Base-by-base conservation (phyloP, 305 asterid genomes). In the Fraxinus nigra region DNA sequence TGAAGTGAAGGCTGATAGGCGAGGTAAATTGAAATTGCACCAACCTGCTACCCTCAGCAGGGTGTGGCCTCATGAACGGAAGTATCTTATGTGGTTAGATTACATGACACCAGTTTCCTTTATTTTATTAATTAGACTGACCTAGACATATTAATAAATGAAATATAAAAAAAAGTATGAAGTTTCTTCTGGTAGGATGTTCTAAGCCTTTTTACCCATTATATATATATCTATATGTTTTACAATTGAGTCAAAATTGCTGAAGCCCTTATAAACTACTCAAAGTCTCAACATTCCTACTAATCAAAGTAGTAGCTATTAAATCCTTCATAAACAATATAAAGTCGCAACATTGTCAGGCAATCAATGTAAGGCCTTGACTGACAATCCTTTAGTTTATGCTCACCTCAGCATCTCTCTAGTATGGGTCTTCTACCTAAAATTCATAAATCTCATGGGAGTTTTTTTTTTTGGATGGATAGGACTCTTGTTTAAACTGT, bases 391-490 rank as follows among this genome's bases (percentile, higher is more conserved):
- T 13, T 11, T 7, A 32, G 35, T 69, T 56, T 77, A 43, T 14
- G 20, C 20, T 48, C 35, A 22, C 22, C 28, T 7, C 51, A n/a
- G 48, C 33, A 26, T 2, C 51, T 77, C 46, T 35, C 32, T 37
- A 22, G 16, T 20, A 20, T 38, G 63, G 63, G 40, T 67, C 20
- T 78, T 14, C 8, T 6, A 18, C 24, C 6, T 24, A 9, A 61
- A 32, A 30, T 46, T 76, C 35, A 43, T 6, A 76, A 40, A 10
- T 78, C 78, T 78, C 76, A 35, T 13, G 78, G 24, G 75, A 76
- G 24, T 43, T 35, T 40, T 34, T 56, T 32, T 56, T 75, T 33
- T 34, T 34, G 65, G 33, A 20, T 16, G 38, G 6, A 18, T 10
- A 9, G 4, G 43, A 74, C 37, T 46, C 72, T 63, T 63, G 34